Evolutionary conservation across 1,284 basidiomycete species (phyloP).

Genomic region (Xanthoconium separans): DNA sequence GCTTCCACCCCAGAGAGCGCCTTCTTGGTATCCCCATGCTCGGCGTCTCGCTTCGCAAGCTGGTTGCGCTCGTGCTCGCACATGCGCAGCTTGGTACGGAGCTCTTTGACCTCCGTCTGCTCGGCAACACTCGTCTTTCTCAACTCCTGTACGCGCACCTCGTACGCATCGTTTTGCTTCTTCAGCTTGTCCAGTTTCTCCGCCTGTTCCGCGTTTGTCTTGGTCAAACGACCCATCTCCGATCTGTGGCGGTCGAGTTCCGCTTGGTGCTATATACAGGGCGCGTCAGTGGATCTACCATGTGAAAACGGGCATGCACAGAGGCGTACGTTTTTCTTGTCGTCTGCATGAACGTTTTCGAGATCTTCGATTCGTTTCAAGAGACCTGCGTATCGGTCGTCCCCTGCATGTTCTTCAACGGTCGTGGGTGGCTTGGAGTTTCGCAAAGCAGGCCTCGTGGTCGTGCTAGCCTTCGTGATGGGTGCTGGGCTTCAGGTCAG

Average conservation of each 20-base stretch:
- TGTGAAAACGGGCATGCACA: neutral
- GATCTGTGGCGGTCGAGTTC: slow-evolving; percentile 59
- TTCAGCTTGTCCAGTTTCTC: slow-evolving; percentile 60
- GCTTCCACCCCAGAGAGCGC: slow-evolving; percentile 48
- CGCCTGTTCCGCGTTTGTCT: slow-evolving; percentile 48
- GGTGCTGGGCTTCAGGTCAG: slow-evolving; percentile 35
- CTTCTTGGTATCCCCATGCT: slow-evolving; percentile 52
- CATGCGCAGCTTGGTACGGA: slow-evolving; percentile 56
- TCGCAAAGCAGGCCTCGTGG: slow-evolving; percentile 7
- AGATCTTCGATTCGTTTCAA: slow-evolving; percentile 68
- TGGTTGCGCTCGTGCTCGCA: slow-evolving; percentile 60
- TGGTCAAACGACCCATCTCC: slow-evolving; percentile 52
- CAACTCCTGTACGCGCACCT: slow-evolving; percentile 55
- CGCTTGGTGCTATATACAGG: slow-evolving; percentile 51
- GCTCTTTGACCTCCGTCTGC: slow-evolving; percentile 61
- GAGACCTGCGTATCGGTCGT: slow-evolving; percentile 52
- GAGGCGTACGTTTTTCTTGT: slow-evolving; percentile 58
- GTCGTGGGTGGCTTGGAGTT: slow-evolving; percentile 9
- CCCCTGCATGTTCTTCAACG: slow-evolving; percentile 11
- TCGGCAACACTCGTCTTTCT: slow-evolving; percentile 50
- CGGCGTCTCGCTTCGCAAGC: slow-evolving; percentile 50
- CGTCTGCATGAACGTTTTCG: slow-evolving; percentile 61
- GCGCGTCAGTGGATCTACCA: neutral
- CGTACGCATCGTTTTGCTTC: slow-evolving; percentile 57
- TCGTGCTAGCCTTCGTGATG: slow-evolving; percentile 27